phyloP scores from a whole-genome alignment of 139 green algal genomes.

The Zygnema circumcarinatum region DNA sequence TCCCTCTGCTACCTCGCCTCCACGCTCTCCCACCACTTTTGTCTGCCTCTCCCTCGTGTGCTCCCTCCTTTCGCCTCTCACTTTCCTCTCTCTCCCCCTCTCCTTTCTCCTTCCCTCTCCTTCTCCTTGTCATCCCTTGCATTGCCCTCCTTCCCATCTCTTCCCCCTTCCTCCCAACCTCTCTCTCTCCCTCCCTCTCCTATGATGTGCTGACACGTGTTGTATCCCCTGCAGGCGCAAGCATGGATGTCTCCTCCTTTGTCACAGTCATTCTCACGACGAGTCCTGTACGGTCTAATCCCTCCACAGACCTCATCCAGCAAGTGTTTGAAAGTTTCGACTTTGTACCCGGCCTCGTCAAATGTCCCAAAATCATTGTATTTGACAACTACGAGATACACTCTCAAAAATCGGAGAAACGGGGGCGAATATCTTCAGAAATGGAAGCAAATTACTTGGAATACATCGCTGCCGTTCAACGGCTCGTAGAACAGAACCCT shows the following conservation, averaged over 20 bases:
- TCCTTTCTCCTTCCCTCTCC: background rate
- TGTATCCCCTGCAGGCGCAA: background rate
- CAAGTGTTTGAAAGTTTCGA: background rate
- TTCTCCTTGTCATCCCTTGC: background rate
- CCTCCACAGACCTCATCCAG: background rate
- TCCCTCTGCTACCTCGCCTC: too few relatives aligned
- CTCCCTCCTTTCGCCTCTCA: too few relatives aligned
- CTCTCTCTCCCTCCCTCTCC: background rate
- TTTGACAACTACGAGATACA: background rate
- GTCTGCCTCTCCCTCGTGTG: too few relatives aligned
- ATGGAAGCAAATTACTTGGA: background rate
- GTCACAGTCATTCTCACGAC: background rate
- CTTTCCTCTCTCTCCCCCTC: too few relatives aligned
- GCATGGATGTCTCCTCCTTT: background rate
- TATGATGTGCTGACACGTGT: background rate
- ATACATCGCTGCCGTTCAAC: background rate
- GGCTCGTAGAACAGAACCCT: background rate
- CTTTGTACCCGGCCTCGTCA: background rate
- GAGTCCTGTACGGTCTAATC: background rate
- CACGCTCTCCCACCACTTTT: too few relatives aligned
- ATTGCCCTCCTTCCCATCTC: background rate
- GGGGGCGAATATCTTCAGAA: background rate
- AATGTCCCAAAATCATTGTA: background rate
- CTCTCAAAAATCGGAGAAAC: background rate
- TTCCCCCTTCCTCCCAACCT: background rate